Conservation (phyloP, 1,139 yeast species). For the Yamadazyma siamensis region DNA sequence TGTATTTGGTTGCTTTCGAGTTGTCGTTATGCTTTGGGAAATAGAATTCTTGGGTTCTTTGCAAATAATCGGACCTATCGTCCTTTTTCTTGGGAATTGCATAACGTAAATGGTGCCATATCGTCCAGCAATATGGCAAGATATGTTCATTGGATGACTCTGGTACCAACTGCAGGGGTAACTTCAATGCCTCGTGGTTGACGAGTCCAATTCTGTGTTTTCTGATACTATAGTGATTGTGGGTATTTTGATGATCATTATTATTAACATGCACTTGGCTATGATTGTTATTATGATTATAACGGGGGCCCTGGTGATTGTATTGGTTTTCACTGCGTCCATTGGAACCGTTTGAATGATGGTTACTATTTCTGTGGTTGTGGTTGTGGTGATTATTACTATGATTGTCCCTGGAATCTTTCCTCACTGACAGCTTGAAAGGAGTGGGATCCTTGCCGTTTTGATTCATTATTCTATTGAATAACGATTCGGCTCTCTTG, state of each 20-base stretch:
- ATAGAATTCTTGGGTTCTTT: constrained; percentile 38
- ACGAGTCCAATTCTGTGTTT: constrained; percentile 10
- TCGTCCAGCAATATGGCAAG: constrained; percentile 48
- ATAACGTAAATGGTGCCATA: constrained; percentile 44
- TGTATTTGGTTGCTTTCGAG: constrained; percentile 24
- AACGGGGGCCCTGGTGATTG: constrained; percentile 4
- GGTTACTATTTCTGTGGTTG: constrained; percentile 1
- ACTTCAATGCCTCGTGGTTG: constrained; percentile 18
- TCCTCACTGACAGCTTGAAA: constrained; percentile 7
- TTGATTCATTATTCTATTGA: constrained; percentile 48
- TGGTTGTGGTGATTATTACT: constrained; percentile 3
- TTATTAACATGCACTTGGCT: constrained; percentile 8
- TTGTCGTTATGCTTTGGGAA: constrained; percentile 19
- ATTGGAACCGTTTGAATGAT: constrained; percentile 3
- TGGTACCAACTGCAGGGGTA: constrained; percentile 26
- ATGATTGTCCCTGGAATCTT: too few relatives aligned
- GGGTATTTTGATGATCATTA: constrained; percentile 7
- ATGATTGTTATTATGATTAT: constrained; percentile 7
- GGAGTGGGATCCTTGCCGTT: constrained; percentile 15
- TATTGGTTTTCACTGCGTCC: constrained; percentile 2
- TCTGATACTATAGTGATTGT: constrained; percentile 1
- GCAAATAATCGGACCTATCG: constrained; percentile 26
- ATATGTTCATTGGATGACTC: constrained; percentile 35
- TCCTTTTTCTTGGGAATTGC: constrained; percentile 17
- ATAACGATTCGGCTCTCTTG: constrained; percentile 48